Evolutionary conservation across 1,139 yeast genomes (phyloP).

Genomic region (Geotrichum cucujoidarum): DNA sequence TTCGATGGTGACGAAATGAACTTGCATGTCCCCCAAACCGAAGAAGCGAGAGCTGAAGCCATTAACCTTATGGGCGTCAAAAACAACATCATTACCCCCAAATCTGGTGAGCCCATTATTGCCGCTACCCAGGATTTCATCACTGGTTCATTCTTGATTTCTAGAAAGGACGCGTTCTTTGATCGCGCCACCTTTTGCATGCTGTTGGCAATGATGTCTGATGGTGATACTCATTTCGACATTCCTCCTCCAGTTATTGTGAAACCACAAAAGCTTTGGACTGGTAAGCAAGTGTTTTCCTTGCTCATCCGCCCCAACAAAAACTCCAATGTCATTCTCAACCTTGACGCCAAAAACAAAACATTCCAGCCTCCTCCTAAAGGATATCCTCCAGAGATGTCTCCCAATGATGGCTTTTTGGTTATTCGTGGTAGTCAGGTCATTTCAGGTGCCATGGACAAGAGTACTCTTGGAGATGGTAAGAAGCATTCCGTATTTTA

Average conservation of each 20-base stretch:
- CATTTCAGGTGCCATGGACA: conserved; percentile 94
- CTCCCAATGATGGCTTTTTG: conserved; percentile 94
- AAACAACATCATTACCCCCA: conserved; percentile 88
- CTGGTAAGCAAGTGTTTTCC: conserved; percentile 94
- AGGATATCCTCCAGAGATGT: conserved; percentile 82
- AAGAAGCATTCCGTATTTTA: conserved; percentile 95
- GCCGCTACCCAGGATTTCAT: conserved; percentile 99
- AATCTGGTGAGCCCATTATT: conserved; percentile 97
- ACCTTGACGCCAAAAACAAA: conserved; percentile 90
- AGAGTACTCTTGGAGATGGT: conserved; percentile 94
- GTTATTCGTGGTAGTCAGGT: conserved; percentile 85
- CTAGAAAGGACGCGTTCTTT: conserved; percentile 88
- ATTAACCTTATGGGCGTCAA: conserved; percentile 97
- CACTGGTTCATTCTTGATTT: conserved; percentile 88
- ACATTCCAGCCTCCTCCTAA: conserved; percentile 72
- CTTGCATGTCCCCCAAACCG: conserved; percentile 97
- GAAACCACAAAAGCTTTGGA: conserved; percentile 89
- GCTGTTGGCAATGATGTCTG: conserved; percentile 91
- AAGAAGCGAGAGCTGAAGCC: conserved; percentile 98
- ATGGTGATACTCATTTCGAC: conserved; percentile 82
- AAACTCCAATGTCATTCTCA: conserved; percentile 71
- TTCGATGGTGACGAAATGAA: conserved; percentile 99
- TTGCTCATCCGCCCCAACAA: conserved; percentile 79
- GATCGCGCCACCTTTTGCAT: conserved; percentile 83
- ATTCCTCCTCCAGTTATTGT: conserved; percentile 91